phyloP scores from a whole-genome alignment of 768 basidiomycete species.

The Auriculariales sp. region DNA sequence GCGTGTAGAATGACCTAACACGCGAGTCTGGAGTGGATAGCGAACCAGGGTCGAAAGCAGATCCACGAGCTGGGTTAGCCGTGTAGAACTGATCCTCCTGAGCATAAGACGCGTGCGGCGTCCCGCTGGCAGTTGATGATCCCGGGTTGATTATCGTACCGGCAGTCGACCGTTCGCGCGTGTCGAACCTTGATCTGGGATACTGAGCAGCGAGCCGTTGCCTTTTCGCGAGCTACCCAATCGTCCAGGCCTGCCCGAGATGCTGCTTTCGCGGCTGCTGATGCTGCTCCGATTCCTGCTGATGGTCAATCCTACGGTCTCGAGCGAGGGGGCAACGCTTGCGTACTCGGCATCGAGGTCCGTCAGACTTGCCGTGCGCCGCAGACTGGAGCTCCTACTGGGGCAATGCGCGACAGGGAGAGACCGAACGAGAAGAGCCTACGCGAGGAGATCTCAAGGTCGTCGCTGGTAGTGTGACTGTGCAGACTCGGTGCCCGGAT shows the following conservation, averaged over 20 bases:
- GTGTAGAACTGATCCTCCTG: not conserved
- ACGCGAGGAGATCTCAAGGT: conserved; percentile 49
- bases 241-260: too few species aligned
- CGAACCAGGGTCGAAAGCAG: not conserved
- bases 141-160: too few species aligned
- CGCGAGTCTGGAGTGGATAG: not conserved
- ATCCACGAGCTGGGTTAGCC: not conserved
- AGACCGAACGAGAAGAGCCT: conserved; percentile 62
- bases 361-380: conserved; percentile 60
- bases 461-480: too few species aligned
- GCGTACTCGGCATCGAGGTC: conserved; percentile 55
- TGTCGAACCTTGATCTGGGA: too few species aligned
- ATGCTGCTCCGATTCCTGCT: not conserved
- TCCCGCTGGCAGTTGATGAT: too few species aligned
- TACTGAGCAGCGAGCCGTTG: too few species aligned
- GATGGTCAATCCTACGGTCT: not conserved
- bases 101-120: too few species aligned
- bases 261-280: too few species aligned
- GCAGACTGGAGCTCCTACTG: conserved; percentile 40
- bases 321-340: conserved; percentile 14
- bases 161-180: too few species aligned
- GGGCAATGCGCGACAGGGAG: conserved; percentile 43
- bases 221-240: too few species aligned
- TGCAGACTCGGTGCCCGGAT: too few species aligned
- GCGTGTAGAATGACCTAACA: not conserved